phyloP scores from a whole-genome alignment of 2,329 filamentous ascomycete genomes.

The Aaosphaeria pasadenensis region DNA sequence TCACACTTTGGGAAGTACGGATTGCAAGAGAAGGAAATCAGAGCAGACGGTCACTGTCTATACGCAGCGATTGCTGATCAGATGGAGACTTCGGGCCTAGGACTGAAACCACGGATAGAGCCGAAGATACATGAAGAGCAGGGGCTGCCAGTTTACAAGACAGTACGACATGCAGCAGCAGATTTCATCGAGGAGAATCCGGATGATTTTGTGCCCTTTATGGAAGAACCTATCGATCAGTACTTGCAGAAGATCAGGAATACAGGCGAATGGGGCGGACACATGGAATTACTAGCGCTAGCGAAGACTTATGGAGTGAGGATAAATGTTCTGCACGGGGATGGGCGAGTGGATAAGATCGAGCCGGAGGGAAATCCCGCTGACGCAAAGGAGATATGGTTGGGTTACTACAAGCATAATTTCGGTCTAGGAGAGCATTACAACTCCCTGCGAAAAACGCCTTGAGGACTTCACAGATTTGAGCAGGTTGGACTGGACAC shows the following conservation, averaged over 20 bases:
- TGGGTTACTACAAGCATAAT: conserved; percentile 92
- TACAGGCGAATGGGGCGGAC: conserved; percentile 94
- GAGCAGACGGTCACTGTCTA: conserved; percentile 89
- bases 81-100: conserved; percentile 50
- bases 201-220: conserved; percentile 81
- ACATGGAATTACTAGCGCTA: conserved; percentile 83
- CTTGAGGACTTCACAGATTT: conserved; percentile 13
- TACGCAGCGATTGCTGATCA: conserved; percentile 92
- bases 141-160: conserved; percentile 53
- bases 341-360: conserved; percentile 77
- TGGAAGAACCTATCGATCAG: conserved; percentile 72
- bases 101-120: conserved; percentile 32
- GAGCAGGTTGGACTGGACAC: background rate
- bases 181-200: conserved; percentile 70
- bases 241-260: conserved; percentile 77
- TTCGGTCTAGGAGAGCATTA: conserved; percentile 97
- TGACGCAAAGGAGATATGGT: conserved; percentile 66
- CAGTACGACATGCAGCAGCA: conserved; percentile 68
- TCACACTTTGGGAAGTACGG: conserved; percentile 60
- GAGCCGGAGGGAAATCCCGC: conserved; percentile 46
- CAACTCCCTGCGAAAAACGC: conserved; percentile 66
- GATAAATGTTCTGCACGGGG: conserved; percentile 79
- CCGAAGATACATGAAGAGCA: conserved; percentile 18
- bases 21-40: conserved; percentile 74
- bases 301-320: conserved; percentile 75